Base-by-base conservation (phyloP, 345 rosid genomes). In the Citrus inodora region DNA sequence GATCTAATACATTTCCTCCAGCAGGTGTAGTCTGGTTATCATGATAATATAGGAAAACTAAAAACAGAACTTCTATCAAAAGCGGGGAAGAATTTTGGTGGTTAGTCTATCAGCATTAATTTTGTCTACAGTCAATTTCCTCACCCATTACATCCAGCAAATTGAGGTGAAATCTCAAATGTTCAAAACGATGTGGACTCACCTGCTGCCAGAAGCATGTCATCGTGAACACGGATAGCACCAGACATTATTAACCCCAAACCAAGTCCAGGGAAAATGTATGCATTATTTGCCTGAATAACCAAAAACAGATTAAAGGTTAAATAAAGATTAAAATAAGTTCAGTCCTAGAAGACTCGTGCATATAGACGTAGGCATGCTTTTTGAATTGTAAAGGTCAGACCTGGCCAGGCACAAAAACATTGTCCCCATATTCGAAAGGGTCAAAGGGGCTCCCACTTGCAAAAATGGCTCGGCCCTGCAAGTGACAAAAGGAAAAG, bases 191-290 rank as follows among this genome's bases (percentile, higher is more conserved):
- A 59, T 2, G 63, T 59, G 61, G 28, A 82, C 94, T 88, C 84
- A 92, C 97, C 85, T 51, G 98, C 98, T 16, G 93, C 97, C 74
- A 95, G 86, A 81, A 95, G 97, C 99, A 95, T 92, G 83, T 92
- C 95, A 40, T 95, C 98, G 10, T 93, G 99, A 66, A 92, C 97
- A 7, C 98, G 99, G 68, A 95, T 93, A 24, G 99, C 81, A 24
- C 99, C 99, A 8, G 99, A 95, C 94, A 93, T 93, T 66, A 95
- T 88, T 80, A 95, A 84, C 68, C 99, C 99, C 78, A 95, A 87
- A 69, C 99, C 99, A 35, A 95, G 83, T 77, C 99, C 99, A 40
- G 99, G 99, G 89, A 93, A 95, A 74, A 95, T 90, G 84, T 95
- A 95, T 16, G 99, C 99, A 79, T 95, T 95, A 85, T 95, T 95